These are phyloP conservation scores for Coniochaeta sp. DNA, from an alignment of 2,329 filamentous ascomycete genomes.

Conservation along the genomic window DNA sequence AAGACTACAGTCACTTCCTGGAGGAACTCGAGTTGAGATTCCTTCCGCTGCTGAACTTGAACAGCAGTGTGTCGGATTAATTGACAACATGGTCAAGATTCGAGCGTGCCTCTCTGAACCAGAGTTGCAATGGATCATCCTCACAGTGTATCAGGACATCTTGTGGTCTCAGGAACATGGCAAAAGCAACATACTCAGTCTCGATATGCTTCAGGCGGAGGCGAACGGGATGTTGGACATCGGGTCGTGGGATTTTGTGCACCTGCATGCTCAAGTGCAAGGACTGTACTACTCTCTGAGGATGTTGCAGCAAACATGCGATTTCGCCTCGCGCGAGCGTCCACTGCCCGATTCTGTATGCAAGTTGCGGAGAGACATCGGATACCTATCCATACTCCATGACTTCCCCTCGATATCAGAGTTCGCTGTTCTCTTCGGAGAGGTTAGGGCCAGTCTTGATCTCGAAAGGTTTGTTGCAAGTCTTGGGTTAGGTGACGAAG, in stretches of 20 bases:
- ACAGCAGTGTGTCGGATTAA: slow-evolving; percentile 15
- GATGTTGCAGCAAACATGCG: slow-evolving; percentile 42
- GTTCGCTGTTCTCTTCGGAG: slow-evolving; percentile 9
- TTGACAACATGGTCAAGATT: slow-evolving; percentile 16
- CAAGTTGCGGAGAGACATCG: background rate
- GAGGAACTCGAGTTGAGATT: slow-evolving; percentile 23
- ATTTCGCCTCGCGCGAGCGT: slow-evolving; percentile 17
- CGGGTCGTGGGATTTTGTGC: slow-evolving; percentile 49
- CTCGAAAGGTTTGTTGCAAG: background rate
- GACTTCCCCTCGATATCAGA: slow-evolving; percentile 7
- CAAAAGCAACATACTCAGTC: slow-evolving; percentile 19
- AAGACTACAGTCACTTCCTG: slow-evolving; percentile 21
- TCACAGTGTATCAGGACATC: slow-evolving; percentile 29
- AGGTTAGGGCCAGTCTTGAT: slow-evolving; percentile 6
- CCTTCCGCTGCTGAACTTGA: slow-evolving; percentile 11
- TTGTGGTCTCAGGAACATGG: slow-evolving; percentile 20
- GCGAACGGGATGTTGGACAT: slow-evolving; percentile 19
- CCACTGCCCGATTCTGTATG: background rate
- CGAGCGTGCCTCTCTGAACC: slow-evolving; percentile 5
- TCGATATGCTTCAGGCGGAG: slow-evolving; percentile 19
- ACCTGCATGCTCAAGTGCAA: slow-evolving; percentile 54
- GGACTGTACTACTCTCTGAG: slow-evolving; percentile 55
- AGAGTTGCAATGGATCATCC: slow-evolving; percentile 22
- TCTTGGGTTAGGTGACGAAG: background rate
- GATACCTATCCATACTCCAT: background rate